Evolutionary conservation across 371 early-diverging fungal species (phyloP), one percentile per base, ranked within the genome.

Genomic region (Mortierella sp.): DNA sequence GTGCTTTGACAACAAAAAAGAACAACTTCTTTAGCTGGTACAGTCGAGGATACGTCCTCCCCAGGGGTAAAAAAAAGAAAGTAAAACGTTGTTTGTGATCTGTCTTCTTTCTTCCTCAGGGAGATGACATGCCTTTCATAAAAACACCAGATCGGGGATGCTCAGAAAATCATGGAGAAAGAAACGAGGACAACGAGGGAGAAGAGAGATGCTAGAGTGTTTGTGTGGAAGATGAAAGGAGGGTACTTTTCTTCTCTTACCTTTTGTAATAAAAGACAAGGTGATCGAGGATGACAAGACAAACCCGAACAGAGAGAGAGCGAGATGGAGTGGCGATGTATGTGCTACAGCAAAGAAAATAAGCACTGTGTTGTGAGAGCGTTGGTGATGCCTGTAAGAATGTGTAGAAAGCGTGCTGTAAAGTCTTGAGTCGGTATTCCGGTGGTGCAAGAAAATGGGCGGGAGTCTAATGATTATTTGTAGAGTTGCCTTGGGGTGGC

Each of bases 1-100:
- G 65, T 65, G 65, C 38, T 65, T 65, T 65, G 65, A 65, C 65
- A 18, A 16, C 38, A 38, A 65, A 35, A 35, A 38, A 58, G 27
- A 51, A 51, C 58, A 29, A 58, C 27, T 32, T 38, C 6, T 38
- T 10, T 65, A 38, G 65, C 24, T 65, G 7, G 29, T 63, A 10
- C 21, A 7, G 38, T 65, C 38, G 41, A 35, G 38, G 41, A 38
- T 65, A 38, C 38, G 38, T 65, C 65, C 65, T 41, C 65, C 38
- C 65, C 0, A 38, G 38, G 65, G 38, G 65, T 18, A 63, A 63
- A 63, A 63, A 29, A 63, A 63, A 60, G 14, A 46, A 55, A 21
- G 60, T 60, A 60, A 4, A 60, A 60, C 60, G 32, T 29, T 60
- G 21, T 56, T n/a, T 56, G 32, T 60, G 32, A 60, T 60, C 14